Percentiles rank a stretch among this genome's conserved stretches.
Evolutionary conservation across 2,329 filamentous ascomycete genomes (phyloP).

Genomic region (Pseudophaeomoniella oleicola): DNA sequence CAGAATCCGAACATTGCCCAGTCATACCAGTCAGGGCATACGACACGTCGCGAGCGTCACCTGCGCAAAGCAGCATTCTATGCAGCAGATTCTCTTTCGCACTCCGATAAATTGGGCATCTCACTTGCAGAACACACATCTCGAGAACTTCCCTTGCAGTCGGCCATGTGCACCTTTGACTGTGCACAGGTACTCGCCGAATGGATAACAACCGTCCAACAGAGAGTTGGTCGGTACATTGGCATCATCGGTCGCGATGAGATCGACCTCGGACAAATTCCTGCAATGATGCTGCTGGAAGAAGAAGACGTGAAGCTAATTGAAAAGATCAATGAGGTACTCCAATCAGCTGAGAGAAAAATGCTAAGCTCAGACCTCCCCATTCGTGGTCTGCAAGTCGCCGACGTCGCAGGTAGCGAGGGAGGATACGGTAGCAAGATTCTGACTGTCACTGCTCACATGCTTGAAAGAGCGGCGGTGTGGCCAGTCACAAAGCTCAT

Average conservation of each 20-base stretch:
- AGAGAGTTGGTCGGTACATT: constrained; percentile 78
- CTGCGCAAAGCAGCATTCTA: constrained; percentile 91
- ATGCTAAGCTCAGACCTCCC: constrained; percentile 36
- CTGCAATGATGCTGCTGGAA: constrained; percentile 78
- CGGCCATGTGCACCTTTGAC: constrained; percentile 83
- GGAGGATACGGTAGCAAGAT: constrained; percentile 76
- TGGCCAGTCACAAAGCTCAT: constrained; percentile 77
- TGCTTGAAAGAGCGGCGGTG: constrained; percentile 76
- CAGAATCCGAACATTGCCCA: constrained; percentile 17
- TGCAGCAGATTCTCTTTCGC: constrained; percentile 77
- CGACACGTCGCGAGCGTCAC: constrained; percentile 67
- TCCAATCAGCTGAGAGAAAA: constrained; percentile 65
- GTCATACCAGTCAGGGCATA: constrained; percentile 25
- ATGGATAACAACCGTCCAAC: constrained; percentile 86
- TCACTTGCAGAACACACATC: constrained; percentile 75
- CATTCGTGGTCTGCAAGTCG: constrained; percentile 35
- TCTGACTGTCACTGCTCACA: constrained; percentile 67
- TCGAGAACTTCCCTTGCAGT: constrained; percentile 75
- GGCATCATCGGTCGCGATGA: constrained; percentile 75
- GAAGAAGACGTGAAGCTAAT: constrained; percentile 82
- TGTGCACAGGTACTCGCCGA: constrained; percentile 88
- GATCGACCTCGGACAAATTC: constrained; percentile 64
- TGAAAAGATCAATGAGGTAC: constrained; percentile 65
- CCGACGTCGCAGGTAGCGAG: constrained; percentile 25
- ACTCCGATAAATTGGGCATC: constrained; percentile 73